Conservation (phyloP, 352 stramenopile genomes). For the Thalassiosira livingstoniorum region DNA sequence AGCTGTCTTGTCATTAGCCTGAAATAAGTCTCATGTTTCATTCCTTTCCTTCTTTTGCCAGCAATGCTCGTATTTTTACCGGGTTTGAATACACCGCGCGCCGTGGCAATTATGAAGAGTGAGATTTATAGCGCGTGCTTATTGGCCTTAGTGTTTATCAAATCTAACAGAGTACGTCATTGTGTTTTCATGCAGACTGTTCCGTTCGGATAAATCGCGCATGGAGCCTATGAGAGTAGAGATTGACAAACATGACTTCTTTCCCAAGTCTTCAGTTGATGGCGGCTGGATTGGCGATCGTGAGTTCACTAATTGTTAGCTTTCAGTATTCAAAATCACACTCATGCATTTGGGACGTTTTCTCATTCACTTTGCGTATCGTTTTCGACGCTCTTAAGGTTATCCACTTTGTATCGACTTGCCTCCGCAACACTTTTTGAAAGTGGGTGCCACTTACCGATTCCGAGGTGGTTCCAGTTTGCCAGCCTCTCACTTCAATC, state of each 20-base stretch:
- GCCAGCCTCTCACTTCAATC: conserved; percentile 43
- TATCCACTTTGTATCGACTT: conserved; percentile 83
- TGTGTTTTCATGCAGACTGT: conserved; percentile 67
- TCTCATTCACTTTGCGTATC: too few species aligned
- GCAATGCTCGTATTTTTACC: conserved; percentile 67
- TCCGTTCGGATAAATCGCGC: conserved; percentile 60
- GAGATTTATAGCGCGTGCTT: background rate
- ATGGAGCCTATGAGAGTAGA: conserved; percentile 63
- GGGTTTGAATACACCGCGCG: conserved; percentile 60
- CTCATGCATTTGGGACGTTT: too few species aligned
- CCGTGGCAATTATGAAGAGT: background rate
- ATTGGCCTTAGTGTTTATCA: background rate
- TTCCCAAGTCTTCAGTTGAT: conserved; percentile 76
- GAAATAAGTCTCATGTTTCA: too few species aligned
- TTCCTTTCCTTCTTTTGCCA: too few species aligned
- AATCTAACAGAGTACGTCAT: conserved; percentile 59
- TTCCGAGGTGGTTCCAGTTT: conserved; percentile 62
- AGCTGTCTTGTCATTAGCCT: too few species aligned
- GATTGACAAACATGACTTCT: conserved; percentile 67
- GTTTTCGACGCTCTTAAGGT: too few species aligned
- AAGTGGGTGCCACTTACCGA: conserved; percentile 68
- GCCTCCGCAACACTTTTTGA: conserved; percentile 71
- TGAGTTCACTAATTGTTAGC: too few species aligned
- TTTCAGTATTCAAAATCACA: too few species aligned
- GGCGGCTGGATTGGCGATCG: conserved; percentile 80